A percentile compares a stretch with the other conserved stretches of the same genome.
phyloP scores from a whole-genome alignment of 371 early-diverging fungal species.

The Mucor racemosus region DNA sequence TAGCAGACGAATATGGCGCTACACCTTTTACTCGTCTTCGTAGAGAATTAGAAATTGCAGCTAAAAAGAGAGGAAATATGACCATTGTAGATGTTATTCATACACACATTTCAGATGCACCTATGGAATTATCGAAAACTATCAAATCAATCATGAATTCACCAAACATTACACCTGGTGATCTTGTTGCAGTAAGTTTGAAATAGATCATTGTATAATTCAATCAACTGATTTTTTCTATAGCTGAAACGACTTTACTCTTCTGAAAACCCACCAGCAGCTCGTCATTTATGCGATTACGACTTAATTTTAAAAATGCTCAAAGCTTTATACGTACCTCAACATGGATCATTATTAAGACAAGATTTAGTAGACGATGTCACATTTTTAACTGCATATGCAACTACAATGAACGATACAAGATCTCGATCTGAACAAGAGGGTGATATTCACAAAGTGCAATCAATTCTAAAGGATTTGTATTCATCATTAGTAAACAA shows the following conservation, averaged over 20 bases:
- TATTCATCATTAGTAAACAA: conserved; percentile 22
- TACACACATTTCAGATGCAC: conserved; percentile 52
- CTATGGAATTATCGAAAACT: conserved; percentile 54
- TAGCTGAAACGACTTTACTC: conserved; percentile 55
- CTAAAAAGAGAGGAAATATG: conserved; percentile 47
- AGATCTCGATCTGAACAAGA: conserved; percentile 26
- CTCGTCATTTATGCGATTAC: conserved; percentile 58
- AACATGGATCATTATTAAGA: conserved; percentile 43
- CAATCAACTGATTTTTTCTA: too few relatives aligned
- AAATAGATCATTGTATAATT: too few relatives aligned
- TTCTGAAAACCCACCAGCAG: conserved; percentile 49
- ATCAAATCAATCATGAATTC: conserved; percentile 60
- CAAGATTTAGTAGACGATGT: conserved; percentile 63
- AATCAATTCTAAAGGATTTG: conserved; percentile 24
- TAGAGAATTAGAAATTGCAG: conserved; percentile 65
- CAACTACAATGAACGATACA: conserved; percentile 54
- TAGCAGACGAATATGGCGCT: conserved; percentile 56
- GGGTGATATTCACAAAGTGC: conserved; percentile 20
- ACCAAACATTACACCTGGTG: conserved; percentile 67
- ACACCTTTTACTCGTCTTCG: conserved; percentile 59
- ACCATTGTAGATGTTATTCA: conserved; percentile 60
- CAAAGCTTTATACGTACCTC: conserved; percentile 53
- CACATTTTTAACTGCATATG: conserved; percentile 65
- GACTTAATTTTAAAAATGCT: conserved; percentile 56
- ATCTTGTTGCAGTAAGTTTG: conserved; percentile 54